Evolutionary conservation across 2,329 filamentous ascomycete genomes (phyloP).

Genomic region (Colletotrichum orbiculare): DNA sequence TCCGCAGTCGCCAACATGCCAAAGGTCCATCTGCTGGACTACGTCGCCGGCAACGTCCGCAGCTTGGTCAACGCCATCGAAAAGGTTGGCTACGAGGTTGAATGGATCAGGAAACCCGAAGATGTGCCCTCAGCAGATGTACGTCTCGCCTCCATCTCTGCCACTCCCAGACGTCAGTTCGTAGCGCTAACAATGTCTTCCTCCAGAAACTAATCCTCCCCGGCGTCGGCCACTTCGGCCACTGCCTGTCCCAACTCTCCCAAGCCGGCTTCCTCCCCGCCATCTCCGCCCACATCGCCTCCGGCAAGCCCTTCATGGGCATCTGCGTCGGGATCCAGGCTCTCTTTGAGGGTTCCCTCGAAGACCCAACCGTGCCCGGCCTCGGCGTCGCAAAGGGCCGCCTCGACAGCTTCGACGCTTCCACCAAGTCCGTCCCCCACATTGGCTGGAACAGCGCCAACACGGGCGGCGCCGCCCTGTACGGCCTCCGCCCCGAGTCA

Average conservation of each 20-base stretch:
- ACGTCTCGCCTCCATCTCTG: conserved; percentile 38
- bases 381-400: conserved; percentile 78
- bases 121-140: conserved; percentile 90
- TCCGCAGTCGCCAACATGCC: conserved; percentile 65
- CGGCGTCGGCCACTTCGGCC: conserved; percentile 96
- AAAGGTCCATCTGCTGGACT: conserved; percentile 82
- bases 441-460: conserved; percentile 98
- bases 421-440: conserved; percentile 91
- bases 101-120: conserved; percentile 88
- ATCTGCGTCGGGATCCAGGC: conserved; percentile 96
- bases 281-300: conserved; percentile 82
- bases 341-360: conserved; percentile 86
- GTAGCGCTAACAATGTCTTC: conserved; percentile 4
- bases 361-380: conserved; percentile 78
- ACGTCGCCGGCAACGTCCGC: conserved; percentile 95
- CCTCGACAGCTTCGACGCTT: conserved; percentile 81
- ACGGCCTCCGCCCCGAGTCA: conserved; percentile 80
- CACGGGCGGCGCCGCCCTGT: conserved; percentile 69
- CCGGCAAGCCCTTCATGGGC: conserved; percentile 97
- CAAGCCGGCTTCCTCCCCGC: conserved; percentile 86
- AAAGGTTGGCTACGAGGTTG: conserved; percentile 90
- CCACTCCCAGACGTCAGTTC: background rate
- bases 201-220: conserved; percentile 90
- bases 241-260: conserved; percentile 88
- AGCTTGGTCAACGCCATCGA: conserved; percentile 98